Percentiles rank a stretch among this genome's conserved stretches.
phyloP scores from a whole-genome alignment of 2,329 filamentous ascomycete genomes.

The Cadophora gregata region DNA sequence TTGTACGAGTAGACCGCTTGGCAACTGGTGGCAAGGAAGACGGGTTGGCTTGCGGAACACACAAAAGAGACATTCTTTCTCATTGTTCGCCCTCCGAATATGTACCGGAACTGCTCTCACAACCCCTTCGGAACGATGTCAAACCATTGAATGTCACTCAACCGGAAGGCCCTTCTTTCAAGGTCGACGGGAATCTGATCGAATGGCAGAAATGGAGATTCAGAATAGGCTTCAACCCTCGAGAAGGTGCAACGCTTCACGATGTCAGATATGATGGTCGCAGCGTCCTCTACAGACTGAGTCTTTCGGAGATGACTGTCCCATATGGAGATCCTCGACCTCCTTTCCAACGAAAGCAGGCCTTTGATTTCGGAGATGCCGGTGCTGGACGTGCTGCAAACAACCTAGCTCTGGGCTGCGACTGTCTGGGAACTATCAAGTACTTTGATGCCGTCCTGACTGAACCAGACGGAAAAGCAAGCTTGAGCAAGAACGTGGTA shows the following conservation, averaged over 20 bases:
- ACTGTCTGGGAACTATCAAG: conserved; percentile 72
- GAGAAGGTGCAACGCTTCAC: conserved; percentile 67
- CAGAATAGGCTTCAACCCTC: conserved; percentile 63
- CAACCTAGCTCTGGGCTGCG: conserved; percentile 70
- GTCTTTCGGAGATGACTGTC: conserved; percentile 66
- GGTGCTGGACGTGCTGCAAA: conserved; percentile 70
- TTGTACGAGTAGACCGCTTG: conserved; percentile 55
- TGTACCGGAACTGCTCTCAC: conserved; percentile 36
- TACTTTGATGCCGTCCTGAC: conserved; percentile 64
- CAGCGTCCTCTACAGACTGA: conserved; percentile 62
- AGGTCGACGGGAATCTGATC: conserved; percentile 48
- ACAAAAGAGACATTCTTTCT: conserved; percentile 52
- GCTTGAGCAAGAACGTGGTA: conserved; percentile 62
- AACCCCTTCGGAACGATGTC: conserved; percentile 50
- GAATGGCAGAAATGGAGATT: conserved; percentile 67
- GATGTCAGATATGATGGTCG: conserved; percentile 65
- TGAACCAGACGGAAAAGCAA: conserved; percentile 59
- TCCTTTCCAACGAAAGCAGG: conserved; percentile 70
- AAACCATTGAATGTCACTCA: conserved; percentile 68
- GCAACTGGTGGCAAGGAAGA: conserved; percentile 49
- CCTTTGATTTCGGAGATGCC: conserved; percentile 72
- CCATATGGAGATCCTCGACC: conserved; percentile 68
- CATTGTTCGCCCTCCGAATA: conserved; percentile 41
- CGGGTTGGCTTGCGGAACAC: conserved; percentile 50
- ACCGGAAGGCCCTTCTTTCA: conserved; percentile 67